Evolutionary conservation across 345 rosid genomes (phyloP).

Genomic region (Salix exigua): DNA sequence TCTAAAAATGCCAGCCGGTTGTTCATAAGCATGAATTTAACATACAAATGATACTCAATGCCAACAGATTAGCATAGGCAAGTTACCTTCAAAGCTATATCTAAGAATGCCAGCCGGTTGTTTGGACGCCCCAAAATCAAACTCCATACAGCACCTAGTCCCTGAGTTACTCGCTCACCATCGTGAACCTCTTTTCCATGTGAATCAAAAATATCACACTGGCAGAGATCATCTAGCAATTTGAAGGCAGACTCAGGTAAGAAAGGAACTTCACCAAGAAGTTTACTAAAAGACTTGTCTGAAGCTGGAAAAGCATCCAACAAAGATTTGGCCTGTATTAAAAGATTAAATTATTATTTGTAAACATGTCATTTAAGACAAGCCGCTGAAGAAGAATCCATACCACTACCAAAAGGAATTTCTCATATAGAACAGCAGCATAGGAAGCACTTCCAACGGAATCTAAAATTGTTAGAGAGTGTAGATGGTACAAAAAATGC

Average conservation of each 20-base stretch:
- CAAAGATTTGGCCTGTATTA: slow-evolving; percentile 72
- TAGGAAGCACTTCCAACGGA: slow-evolving; percentile 44
- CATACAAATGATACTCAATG: not conserved
- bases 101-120: slow-evolving; percentile 75
- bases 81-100: slow-evolving; percentile 75
- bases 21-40: slow-evolving; percentile 12
- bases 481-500: slow-evolving; percentile 74
- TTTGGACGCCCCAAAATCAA: slow-evolving; percentile 87
- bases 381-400: slow-evolving; percentile 21
- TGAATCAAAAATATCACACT: slow-evolving; percentile 51
- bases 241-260: slow-evolving; percentile 71
- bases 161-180: slow-evolving; percentile 90
- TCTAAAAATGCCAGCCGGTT: slow-evolving; percentile 75
- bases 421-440: slow-evolving; percentile 60
- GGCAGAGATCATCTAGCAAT: slow-evolving; percentile 77
- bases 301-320: slow-evolving; percentile 83
- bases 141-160: slow-evolving; percentile 97
- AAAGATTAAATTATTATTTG: slow-evolving; percentile 9
- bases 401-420: slow-evolving; percentile 82
- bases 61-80: not conserved
- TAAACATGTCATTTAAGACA: slow-evolving; percentile 14
- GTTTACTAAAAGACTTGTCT: slow-evolving; percentile 89
- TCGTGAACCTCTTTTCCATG: slow-evolving; percentile 60
- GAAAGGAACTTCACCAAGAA: slow-evolving; percentile 87
- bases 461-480: slow-evolving; percentile 48